Conservation (phyloP, 306 rosid species). For the Citrullus amarus region DNA sequence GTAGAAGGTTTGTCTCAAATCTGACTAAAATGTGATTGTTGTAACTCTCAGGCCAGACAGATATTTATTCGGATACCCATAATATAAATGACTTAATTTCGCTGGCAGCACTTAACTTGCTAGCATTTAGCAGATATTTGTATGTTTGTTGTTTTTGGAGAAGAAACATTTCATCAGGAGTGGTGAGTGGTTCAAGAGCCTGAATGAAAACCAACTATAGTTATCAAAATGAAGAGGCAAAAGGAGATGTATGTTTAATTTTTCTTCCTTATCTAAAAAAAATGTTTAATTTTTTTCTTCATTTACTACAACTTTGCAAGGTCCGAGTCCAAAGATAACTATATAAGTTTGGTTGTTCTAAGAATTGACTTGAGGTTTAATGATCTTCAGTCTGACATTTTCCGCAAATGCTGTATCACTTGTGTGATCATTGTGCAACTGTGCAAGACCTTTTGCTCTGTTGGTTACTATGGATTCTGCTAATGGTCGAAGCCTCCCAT, state of each 20-base stretch:
- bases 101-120: background rate
- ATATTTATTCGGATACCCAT: background rate
- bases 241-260: background rate
- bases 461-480: background rate
- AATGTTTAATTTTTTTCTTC: background rate
- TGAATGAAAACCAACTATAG: background rate
- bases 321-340: background rate
- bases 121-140: background rate
- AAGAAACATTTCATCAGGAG: background rate
- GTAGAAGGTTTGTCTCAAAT: slow-evolving; percentile 46
- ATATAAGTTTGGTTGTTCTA: background rate
- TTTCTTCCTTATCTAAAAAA: background rate
- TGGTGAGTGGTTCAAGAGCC: background rate
- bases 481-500: background rate
- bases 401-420: background rate
- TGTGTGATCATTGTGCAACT: background rate
- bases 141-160: background rate
- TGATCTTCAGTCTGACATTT: background rate
- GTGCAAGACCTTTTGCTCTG: background rate
- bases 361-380: background rate
- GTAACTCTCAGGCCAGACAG: background rate
- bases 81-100: background rate
- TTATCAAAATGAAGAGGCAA: background rate
- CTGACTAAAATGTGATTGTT: background rate
- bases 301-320: background rate